Conservation (phyloP, 2,329 filamentous ascomycete genomes). For the Trichophyton simii region DNA sequence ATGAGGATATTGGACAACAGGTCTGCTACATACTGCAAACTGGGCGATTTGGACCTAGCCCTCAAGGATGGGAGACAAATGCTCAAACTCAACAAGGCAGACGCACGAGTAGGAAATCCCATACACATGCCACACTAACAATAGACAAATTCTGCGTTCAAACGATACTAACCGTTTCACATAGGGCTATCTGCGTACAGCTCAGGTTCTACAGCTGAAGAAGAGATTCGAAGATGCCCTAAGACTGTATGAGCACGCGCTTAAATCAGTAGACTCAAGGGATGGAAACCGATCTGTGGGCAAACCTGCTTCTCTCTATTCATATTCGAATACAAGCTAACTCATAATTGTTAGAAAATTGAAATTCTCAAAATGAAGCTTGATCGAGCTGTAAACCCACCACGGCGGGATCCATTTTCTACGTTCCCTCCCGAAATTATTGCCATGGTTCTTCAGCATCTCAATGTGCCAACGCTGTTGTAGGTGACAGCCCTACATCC, state of each 20-base stretch:
- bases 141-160: not conserved
- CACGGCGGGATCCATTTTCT: slow-evolving; percentile 38
- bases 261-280: slow-evolving; percentile 38
- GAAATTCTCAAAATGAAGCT: slow-evolving; percentile 39
- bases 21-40: slow-evolving; percentile 43
- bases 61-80: slow-evolving; percentile 46
- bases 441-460: slow-evolving; percentile 38
- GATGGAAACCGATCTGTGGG: slow-evolving; percentile 24
- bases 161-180: not conserved
- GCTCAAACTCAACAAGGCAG: slow-evolving; percentile 39
- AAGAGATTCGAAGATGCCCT: slow-evolving; percentile 42
- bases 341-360: slow-evolving; percentile 24
- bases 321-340: slow-evolving; percentile 7
- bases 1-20: slow-evolving; percentile 42
- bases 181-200: slow-evolving; percentile 45
- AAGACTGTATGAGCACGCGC: slow-evolving; percentile 46
- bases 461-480: slow-evolving; percentile 41
- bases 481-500: slow-evolving; percentile 16
- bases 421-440: slow-evolving; percentile 44
- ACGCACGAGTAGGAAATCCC: slow-evolving; percentile 35
- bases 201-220: slow-evolving; percentile 35
- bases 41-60: slow-evolving; percentile 39
- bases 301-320: not conserved
- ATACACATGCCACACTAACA: not conserved
- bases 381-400: slow-evolving; percentile 9